Evolutionary conservation across 805 yeast species (phyloP), one percentile per base, ranked within the genome.

Genomic region (Millerozyma acaciae): DNA sequence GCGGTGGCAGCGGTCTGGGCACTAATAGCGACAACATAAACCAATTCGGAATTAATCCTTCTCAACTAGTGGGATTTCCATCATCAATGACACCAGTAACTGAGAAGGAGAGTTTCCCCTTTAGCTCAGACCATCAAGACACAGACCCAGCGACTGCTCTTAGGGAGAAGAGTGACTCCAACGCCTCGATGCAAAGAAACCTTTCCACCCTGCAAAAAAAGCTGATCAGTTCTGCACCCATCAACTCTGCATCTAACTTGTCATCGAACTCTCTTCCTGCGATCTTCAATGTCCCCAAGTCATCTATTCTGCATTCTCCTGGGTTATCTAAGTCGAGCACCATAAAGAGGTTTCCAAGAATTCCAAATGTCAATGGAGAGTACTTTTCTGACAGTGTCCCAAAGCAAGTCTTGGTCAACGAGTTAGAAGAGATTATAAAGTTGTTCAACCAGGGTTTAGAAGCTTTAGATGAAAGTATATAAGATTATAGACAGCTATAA

Each of bases 61-160:
- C 72, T 10, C 70, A 68, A 20, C 66, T 73, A 3, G 62, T 70
- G 6, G 57, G 61, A 35, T 53, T 73, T 3, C 78, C 85, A 1
- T 62, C 78, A 45, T 75, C 85, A 0, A 84, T 84, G 93, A 84
- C 94, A 0, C 94, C 93, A 2, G 77, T 84, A 4, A 72, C 85
- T 2, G 94, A 84, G 44, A 78, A 55, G 34, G 69, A 65, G 18
- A 39, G 40, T 16, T 39, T 33, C 18, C 36, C 44, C 10, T 19
- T n/a, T n/a, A n/a, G n/a, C n/a, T n/a, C n/a, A n/a, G n/a, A n/a
- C n/a, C n/a, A n/a, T n/a, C n/a, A n/a, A n/a, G n/a, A n/a, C n/a
- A n/a, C n/a, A n/a, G n/a, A n/a, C 40, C 3, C 6, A 14, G 15
- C 21, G 10, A 6, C 4, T 7, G 13, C 10, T 37, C 3, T 28